A percentile compares a stretch with the other conserved stretches of the same genome.
Conservation (phyloP, 2,329 filamentous ascomycete species). For the Botrytis porri region DNA sequence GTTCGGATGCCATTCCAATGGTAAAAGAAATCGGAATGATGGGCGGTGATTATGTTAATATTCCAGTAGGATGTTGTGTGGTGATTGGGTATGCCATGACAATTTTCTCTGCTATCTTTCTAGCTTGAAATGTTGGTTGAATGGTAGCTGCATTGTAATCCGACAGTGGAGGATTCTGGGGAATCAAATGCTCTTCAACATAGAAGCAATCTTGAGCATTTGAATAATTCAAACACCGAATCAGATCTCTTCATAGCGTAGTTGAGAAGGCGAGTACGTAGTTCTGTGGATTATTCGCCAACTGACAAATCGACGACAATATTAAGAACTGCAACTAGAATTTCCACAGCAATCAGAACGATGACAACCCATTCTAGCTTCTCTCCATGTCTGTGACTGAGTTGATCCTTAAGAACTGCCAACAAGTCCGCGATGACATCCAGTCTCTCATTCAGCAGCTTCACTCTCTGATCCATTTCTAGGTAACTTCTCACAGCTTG, state of each 20-base stretch:
- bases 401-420: constrained; percentile 89
- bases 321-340: constrained; percentile 87
- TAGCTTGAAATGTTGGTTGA: background rate
- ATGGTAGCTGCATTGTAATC: background rate
- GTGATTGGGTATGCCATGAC: background rate
- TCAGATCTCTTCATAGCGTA: background rate
- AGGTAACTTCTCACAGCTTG: constrained; percentile 92
- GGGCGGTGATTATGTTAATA: background rate
- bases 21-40: background rate
- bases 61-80: background rate
- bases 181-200: background rate
- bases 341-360: constrained; percentile 91
- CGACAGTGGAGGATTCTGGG: background rate
- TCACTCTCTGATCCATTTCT: constrained; percentile 96
- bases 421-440: constrained; percentile 92
- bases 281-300: constrained; percentile 37
- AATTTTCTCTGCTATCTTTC: background rate
- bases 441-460: constrained; percentile 81
- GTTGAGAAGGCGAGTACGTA: background rate
- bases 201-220: background rate
- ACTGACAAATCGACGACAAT: constrained; percentile 93
- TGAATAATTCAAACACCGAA: background rate
- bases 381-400: constrained; percentile 89
- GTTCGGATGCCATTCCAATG: background rate
- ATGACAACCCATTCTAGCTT: constrained; percentile 93